Evolutionary conservation across 2,329 filamentous ascomycete genomes (phyloP).

Genomic region (Monilinia fructigena): DNA sequence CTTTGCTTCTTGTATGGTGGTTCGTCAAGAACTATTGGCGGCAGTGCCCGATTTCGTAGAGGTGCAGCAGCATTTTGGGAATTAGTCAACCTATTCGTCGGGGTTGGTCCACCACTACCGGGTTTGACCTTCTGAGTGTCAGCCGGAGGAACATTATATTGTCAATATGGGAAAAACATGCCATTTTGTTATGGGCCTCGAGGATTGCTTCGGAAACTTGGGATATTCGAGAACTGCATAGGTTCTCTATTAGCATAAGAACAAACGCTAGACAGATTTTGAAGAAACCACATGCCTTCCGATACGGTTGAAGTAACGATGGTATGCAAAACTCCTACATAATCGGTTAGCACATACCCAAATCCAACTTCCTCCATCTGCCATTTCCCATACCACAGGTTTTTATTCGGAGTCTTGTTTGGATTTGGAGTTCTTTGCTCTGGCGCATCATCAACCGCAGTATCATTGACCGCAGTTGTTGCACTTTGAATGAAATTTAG

Average conservation of each 20-base stretch:
- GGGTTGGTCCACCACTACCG: background rate
- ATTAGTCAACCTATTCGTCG: slow-evolving; percentile 5
- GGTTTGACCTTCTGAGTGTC: slow-evolving; percentile 2
- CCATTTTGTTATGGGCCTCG: slow-evolving; percentile 1
- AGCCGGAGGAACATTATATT: background rate
- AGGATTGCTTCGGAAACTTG: background rate
- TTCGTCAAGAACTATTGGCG: background rate
- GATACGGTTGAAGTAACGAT: background rate
- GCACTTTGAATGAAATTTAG: slow-evolving; percentile 7
- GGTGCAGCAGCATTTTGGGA: background rate
- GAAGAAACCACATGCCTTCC: background rate
- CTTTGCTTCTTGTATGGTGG: slow-evolving; percentile 3
- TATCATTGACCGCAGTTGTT: slow-evolving; percentile 7
- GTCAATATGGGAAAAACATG: background rate
- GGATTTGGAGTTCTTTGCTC: slow-evolving; percentile 10
- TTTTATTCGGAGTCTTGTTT: slow-evolving; percentile 16
- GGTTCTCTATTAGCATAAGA: background rate
- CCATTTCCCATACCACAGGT: slow-evolving; percentile 15
- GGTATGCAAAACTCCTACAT: background rate
- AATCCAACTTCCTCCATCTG: background rate
- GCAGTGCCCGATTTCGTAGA: background rate
- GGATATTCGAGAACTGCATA: background rate
- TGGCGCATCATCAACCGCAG: slow-evolving; percentile 14
- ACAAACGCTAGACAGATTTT: background rate
- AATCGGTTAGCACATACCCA: background rate